These are phyloP conservation scores for Echites panduratus DNA, from an alignment of 257 asterid species.

Conservation along the genomic window DNA sequence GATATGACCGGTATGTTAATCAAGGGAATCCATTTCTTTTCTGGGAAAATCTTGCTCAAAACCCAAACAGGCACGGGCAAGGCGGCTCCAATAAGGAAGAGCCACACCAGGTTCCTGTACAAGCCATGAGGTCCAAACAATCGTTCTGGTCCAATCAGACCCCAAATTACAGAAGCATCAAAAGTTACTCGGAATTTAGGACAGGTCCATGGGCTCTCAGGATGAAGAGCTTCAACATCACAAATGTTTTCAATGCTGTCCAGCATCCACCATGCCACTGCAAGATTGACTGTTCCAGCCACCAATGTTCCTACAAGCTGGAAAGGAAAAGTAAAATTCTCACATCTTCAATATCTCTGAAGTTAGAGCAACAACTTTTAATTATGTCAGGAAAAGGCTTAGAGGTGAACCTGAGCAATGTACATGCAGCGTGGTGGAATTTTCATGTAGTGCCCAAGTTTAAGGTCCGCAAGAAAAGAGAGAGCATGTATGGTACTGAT, in stretches of 20 bases:
- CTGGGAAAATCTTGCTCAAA: conserved; percentile 41
- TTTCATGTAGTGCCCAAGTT: conserved; percentile 96
- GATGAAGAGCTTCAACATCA: conserved; percentile 31
- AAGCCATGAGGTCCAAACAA: conserved; percentile 56
- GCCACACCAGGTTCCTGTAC: conserved; percentile 52
- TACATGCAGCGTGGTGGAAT: conserved; percentile 91
- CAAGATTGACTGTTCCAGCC: conserved; percentile 20
- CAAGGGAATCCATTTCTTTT: conserved; percentile 54
- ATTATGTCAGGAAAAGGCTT: background rate
- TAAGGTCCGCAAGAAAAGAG: conserved; percentile 81
- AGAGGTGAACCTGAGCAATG: conserved; percentile 56
- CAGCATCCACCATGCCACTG: conserved; percentile 28
- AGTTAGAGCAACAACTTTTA: background rate
- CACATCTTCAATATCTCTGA: background rate
- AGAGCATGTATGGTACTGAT: conserved; percentile 80
- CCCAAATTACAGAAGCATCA: conserved; percentile 86
- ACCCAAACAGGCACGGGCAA: conserved; percentile 48
- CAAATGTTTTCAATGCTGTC: conserved; percentile 24
- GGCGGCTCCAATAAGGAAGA: conserved; percentile 57
- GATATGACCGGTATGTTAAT: conserved; percentile 60
- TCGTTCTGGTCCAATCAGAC: conserved; percentile 62
- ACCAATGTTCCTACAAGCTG: conserved; percentile 26
- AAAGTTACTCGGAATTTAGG: conserved; percentile 61
- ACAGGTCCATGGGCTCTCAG: conserved; percentile 79
- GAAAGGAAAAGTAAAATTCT: background rate